These are phyloP conservation scores for Nepenthes mirabilis DNA, from an alignment of 148 eudicot genomes.

Conservation along the genomic window DNA sequence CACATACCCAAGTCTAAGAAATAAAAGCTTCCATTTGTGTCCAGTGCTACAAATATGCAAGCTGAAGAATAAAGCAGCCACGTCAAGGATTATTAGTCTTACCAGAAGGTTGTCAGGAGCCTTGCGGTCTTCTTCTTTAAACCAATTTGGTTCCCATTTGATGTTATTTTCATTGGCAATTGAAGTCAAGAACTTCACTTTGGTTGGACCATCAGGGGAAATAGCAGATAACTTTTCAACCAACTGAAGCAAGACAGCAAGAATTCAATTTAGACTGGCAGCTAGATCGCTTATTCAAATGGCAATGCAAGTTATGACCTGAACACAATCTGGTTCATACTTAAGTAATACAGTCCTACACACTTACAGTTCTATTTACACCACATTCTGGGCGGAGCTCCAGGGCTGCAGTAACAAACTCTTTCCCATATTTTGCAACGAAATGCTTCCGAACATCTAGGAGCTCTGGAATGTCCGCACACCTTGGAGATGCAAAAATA, in stretches of 20 bases:
- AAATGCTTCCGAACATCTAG: slow-evolving; percentile 70
- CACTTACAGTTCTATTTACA: slow-evolving; percentile 68
- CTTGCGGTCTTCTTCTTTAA: slow-evolving; percentile 47
- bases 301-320: neutral
- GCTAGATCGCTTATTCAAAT: neutral
- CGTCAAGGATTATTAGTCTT: slow-evolving; percentile 8
- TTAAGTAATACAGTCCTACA: neutral
- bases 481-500: slow-evolving; percentile 92
- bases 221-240: slow-evolving; percentile 79
- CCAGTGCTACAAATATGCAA: neutral
- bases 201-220: slow-evolving; percentile 81
- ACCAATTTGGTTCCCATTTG: slow-evolving; percentile 68
- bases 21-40: too few relatives aligned
- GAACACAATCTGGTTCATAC: neutral
- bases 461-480: slow-evolving; percentile 87
- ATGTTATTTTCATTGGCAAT: slow-evolving; percentile 82
- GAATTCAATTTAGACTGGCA: slow-evolving; percentile 3
- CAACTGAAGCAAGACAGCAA: slow-evolving; percentile 39
- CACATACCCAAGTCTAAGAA: too few relatives aligned
- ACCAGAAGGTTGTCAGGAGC: slow-evolving; percentile 47
- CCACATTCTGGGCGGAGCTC: slow-evolving; percentile 88
- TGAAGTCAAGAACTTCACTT: slow-evolving; percentile 64
- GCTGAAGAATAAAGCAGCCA: neutral
- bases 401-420: slow-evolving; percentile 55
- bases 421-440: slow-evolving; percentile 85